A percentile compares a stretch with the other conserved stretches of the same genome.
These are phyloP conservation scores for Corylus avellana DNA, from an alignment of 306 rosid genomes.

Conservation along the genomic window DNA sequence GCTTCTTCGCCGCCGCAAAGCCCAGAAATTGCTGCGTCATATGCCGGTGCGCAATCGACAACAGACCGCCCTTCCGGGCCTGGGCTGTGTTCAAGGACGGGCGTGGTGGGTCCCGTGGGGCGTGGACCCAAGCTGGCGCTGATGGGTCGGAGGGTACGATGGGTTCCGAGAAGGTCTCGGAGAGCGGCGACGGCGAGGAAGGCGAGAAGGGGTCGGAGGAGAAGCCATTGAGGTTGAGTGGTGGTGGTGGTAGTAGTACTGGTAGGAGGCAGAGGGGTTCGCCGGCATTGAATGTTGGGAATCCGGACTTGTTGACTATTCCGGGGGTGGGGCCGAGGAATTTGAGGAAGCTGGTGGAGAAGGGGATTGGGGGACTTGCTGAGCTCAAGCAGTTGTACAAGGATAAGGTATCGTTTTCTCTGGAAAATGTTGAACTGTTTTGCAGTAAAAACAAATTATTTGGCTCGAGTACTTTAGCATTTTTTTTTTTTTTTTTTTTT, in stretches of 20 bases:
- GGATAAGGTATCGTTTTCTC: slow-evolving; percentile 62
- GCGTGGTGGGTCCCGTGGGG: slow-evolving; percentile 28
- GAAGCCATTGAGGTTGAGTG: slow-evolving; percentile 32
- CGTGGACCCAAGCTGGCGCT: slow-evolving; percentile 44
- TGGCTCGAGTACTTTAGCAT: neutral
- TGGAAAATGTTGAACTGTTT: neutral
- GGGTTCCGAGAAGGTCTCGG: slow-evolving; percentile 21
- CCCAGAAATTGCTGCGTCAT: slow-evolving; percentile 28
- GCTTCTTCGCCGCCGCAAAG: slow-evolving; percentile 16
- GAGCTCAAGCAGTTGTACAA: slow-evolving; percentile 85
- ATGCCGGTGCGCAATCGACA: slow-evolving; percentile 35
- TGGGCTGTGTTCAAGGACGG: slow-evolving; percentile 47
- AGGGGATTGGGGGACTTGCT: slow-evolving; percentile 85
- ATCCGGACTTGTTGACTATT: slow-evolving; percentile 87
- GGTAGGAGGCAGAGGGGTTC: slow-evolving; percentile 57
- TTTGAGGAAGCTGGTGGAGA: slow-evolving; percentile 75
- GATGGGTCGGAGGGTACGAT: slow-evolving; percentile 31
- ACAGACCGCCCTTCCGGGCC: slow-evolving; percentile 32
- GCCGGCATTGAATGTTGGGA: slow-evolving; percentile 34
- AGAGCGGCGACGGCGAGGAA: slow-evolving; percentile 19
- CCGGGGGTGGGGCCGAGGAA: slow-evolving; percentile 96
- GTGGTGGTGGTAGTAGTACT: neutral
- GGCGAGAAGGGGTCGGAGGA: slow-evolving; percentile 30
- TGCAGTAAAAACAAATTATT: neutral
- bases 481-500: too few relatives aligned